Evolutionary conservation across 176 grass and related monocot genomes (phyloP).

Genomic region (Raddia distichophylla): DNA sequence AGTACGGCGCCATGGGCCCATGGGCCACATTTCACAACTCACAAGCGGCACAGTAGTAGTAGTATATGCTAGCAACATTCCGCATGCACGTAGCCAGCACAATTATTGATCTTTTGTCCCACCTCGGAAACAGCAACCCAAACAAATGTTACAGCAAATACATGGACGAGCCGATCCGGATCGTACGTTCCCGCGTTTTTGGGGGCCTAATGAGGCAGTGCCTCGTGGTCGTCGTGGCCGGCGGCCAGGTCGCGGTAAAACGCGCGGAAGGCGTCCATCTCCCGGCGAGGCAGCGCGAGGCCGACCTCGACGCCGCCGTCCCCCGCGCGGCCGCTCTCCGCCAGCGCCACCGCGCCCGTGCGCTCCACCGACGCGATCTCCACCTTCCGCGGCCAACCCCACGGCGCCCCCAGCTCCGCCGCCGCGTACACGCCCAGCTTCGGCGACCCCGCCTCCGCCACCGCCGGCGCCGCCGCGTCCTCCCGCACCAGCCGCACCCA

Average conservation of each 20-base stretch:
- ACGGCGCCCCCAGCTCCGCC: constrained; percentile 50
- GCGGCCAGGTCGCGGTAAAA: constrained; percentile 38
- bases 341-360: constrained; percentile 67
- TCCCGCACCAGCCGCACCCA: constrained; percentile 64
- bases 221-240: too few species aligned
- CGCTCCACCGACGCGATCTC: constrained; percentile 69
- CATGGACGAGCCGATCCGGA: too few species aligned
- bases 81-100: neutral
- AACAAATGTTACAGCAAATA: neutral
- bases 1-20: neutral
- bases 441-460: constrained; percentile 81
- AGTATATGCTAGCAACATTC: neutral
- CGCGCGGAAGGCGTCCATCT: constrained; percentile 62
- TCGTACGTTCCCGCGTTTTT: neutral
- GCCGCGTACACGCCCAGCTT: constrained; percentile 65
- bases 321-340: constrained; percentile 51
- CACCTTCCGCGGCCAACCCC: constrained; percentile 61
- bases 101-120: neutral
- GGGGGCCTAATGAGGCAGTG: too few species aligned
- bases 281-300: constrained; percentile 55
- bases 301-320: constrained; percentile 83
- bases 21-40: neutral
- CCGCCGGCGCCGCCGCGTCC: constrained; percentile 49
- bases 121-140: neutral
- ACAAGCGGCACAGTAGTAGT: neutral